Evolutionary conservation across 352 stramenopile species (phyloP).

Genomic region (Pythium coloratum): DNA sequence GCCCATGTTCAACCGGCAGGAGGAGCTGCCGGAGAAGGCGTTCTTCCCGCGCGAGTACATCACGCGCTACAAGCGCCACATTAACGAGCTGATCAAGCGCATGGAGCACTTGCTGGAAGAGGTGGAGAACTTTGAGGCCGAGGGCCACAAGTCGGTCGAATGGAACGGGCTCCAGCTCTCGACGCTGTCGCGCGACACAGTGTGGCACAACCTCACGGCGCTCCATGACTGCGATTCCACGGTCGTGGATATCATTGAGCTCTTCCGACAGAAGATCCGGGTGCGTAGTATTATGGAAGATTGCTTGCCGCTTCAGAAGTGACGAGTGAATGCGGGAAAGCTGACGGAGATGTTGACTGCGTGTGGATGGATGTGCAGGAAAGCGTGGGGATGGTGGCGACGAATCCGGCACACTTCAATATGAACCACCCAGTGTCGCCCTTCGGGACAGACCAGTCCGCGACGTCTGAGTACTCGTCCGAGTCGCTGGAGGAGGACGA

Average conservation of each 20-base stretch:
- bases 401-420: slow-evolving; percentile 42
- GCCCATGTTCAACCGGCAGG: slow-evolving; percentile 31
- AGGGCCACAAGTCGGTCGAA: slow-evolving; percentile 38
- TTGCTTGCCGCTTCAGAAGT: background rate
- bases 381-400: slow-evolving; percentile 47
- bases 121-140: slow-evolving; percentile 54
- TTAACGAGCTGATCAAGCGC: slow-evolving; percentile 53
- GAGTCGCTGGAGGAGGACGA: slow-evolving; percentile 51
- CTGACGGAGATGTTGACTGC: background rate
- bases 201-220: slow-evolving; percentile 67
- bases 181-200: slow-evolving; percentile 42
- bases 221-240: slow-evolving; percentile 55
- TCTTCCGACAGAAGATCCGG: slow-evolving; percentile 65
- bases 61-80: slow-evolving; percentile 55
- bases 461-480: slow-evolving; percentile 47
- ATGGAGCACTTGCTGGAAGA: slow-evolving; percentile 62
- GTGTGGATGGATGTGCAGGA: slow-evolving; percentile 28
- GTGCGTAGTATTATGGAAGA: slow-evolving; percentile 17
- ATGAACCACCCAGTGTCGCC: slow-evolving; percentile 30
- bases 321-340: background rate
- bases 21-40: slow-evolving; percentile 46
- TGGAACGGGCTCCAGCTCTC: slow-evolving; percentile 41
- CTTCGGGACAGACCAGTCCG: slow-evolving; percentile 26
- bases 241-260: slow-evolving; percentile 36
- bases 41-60: slow-evolving; percentile 65